Percentiles rank a stretch among this genome's conserved stretches.
Evolutionary conservation across 176 grass and related monocot species (phyloP).

Genomic region (Triticum monococcum): DNA sequence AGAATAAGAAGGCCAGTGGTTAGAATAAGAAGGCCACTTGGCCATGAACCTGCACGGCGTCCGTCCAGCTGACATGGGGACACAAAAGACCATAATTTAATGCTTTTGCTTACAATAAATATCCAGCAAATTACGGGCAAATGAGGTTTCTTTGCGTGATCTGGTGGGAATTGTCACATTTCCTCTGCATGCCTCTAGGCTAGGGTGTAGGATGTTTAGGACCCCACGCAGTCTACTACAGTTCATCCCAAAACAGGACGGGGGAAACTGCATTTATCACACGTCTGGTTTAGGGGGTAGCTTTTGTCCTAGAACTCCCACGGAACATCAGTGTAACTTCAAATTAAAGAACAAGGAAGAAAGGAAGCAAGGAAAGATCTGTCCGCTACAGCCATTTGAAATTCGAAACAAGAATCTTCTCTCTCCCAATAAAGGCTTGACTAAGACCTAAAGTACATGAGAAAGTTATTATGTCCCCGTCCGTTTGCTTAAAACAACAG

Average conservation of each 20-base stretch:
- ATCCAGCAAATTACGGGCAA: conserved; percentile 41
- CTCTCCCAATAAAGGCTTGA: conserved; percentile 41
- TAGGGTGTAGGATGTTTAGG: conserved; percentile 12
- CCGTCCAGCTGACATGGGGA: conserved; percentile 31
- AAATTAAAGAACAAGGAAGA: conserved; percentile 25
- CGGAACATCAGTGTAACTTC: conserved; percentile 24
- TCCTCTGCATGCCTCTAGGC: background rate
- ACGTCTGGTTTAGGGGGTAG: conserved; percentile 9
- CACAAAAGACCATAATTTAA: conserved; percentile 39
- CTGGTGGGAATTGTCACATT: conserved; percentile 38
- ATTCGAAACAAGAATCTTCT: conserved; percentile 39
- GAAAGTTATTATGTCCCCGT: conserved; percentile 34
- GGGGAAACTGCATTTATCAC: background rate
- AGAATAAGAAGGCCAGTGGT: conserved; percentile 30
- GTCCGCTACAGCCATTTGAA: conserved; percentile 44
- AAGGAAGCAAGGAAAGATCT: conserved; percentile 9
- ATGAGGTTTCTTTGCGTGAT: conserved; percentile 50
- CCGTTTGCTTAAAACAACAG: conserved; percentile 33
- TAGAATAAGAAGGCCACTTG: conserved; percentile 31
- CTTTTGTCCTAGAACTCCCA: conserved; percentile 21
- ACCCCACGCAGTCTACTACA: conserved; percentile 7
- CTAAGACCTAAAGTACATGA: conserved; percentile 43
- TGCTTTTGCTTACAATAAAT: conserved; percentile 28
- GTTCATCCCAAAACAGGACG: background rate
- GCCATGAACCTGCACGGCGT: conserved; percentile 41